Conservation (phyloP, 352 stramenopile genomes). For the Phytophthora pinifolia region DNA sequence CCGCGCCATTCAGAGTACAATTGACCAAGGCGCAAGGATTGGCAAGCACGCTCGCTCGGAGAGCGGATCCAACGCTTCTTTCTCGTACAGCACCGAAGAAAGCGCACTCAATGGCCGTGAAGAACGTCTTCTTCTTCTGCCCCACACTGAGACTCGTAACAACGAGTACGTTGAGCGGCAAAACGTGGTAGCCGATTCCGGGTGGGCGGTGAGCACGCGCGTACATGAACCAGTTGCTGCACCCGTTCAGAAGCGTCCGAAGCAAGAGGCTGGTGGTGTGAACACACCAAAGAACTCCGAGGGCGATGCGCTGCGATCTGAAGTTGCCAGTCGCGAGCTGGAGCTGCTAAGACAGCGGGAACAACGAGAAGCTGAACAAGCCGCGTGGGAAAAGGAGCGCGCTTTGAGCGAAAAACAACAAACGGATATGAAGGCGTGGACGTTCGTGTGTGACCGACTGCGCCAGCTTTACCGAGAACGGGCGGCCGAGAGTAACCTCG, state of each 20-base stretch:
- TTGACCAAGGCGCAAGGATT: constrained; percentile 13
- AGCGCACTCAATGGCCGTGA: constrained; percentile 1
- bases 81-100: constrained; percentile 10
- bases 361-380: constrained; percentile 30
- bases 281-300: constrained; percentile 1
- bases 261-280: constrained; percentile 2
- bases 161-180: constrained; percentile 18
- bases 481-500: constrained; percentile 21
- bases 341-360: constrained; percentile 31
- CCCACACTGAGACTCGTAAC: constrained; percentile 12
- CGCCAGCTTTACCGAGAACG: constrained; percentile 33
- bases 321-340: constrained; percentile 36
- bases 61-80: constrained; percentile 9
- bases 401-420: constrained; percentile 28
- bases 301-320: constrained; percentile 15
- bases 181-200: constrained; percentile 8
- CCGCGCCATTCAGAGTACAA: constrained; percentile 30
- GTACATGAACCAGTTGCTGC: constrained; percentile 6
- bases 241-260: constrained; percentile 15
- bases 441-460: constrained; percentile 36
- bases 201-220: constrained; percentile 10
- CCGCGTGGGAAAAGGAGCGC: constrained; percentile 37
- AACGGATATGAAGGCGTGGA: constrained; percentile 39
- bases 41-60: constrained; percentile 18
- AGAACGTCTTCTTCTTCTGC: constrained; percentile 2